Percentiles rank a stretch among this genome's conserved stretches.
Evolutionary conservation across 352 stramenopile species (phyloP).

Genomic region (Pythium aquatile): DNA sequence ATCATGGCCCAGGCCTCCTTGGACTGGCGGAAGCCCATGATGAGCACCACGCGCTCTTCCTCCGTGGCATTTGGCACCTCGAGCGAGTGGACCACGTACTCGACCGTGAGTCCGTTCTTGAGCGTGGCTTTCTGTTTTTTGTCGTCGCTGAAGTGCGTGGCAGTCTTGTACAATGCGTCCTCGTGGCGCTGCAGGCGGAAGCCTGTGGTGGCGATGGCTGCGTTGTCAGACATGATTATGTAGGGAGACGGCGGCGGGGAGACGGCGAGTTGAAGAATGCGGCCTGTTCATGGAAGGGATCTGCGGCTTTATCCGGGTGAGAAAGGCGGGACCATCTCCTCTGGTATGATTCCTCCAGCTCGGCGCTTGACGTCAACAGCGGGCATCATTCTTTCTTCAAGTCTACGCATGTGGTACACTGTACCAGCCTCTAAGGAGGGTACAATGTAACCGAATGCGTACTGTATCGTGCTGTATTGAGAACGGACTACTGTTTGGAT

Average conservation of each 20-base stretch:
- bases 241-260: neutral
- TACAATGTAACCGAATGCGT: neutral
- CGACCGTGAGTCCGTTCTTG: conserved; percentile 42
- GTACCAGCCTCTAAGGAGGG: conserved; percentile 5
- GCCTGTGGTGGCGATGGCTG: conserved; percentile 4
- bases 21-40: conserved; percentile 28
- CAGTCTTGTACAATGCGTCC: conserved; percentile 34
- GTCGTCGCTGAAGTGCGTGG: conserved; percentile 29
- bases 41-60: conserved; percentile 28
- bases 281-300: neutral
- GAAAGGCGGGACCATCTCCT: neutral
- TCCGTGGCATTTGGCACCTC: conserved; percentile 11
- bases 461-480: neutral
- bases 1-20: conserved; percentile 28
- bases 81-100: conserved; percentile 28
- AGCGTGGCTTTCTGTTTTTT: conserved; percentile 36
- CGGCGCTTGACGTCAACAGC: conserved; percentile 11
- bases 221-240: neutral
- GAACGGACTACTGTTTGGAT: conserved; percentile 5
- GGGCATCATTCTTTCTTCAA: neutral
- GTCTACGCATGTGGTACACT: conserved; percentile 9
- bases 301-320: neutral
- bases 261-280: neutral
- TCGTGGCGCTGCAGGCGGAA: conserved; percentile 43
- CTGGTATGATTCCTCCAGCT: conserved; percentile 2